Base-by-base conservation (phyloP, 2,329 filamentous ascomycete genomes). In the Xylaria sp. region DNA sequence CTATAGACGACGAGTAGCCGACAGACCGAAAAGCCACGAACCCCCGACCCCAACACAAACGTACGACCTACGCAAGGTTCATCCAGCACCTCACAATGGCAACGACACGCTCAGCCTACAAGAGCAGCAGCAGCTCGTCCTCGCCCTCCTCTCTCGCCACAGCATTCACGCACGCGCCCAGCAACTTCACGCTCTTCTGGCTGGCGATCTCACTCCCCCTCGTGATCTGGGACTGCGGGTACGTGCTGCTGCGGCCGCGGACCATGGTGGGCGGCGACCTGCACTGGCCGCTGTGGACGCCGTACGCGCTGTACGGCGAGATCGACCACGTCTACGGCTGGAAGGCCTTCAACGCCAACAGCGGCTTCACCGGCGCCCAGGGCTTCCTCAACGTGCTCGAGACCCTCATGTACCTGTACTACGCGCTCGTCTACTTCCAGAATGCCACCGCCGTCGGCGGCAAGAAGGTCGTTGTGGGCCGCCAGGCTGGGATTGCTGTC, bases 291-390 rank as follows among this genome's bases (percentile, higher is more conserved):
- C 70, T 96, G 41, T 97, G 86, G 84, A 79, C 78, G 29, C 92
- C 91, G 0, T 97, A 97, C 78, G 86, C 84, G 71, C 85, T 96
- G 1, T 96, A 97, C 78, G 91, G 89, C 59, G 79, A 82, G 52
- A 81, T 96, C 67, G 93, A 97, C 77, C 82, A 93, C 75, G 82
- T 94, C 31, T 97, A 97, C 78, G 92, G 92, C 40, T 89, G 84
- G 80, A 87, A 89, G 69, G 88, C 90, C 3, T 92, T 84, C 74
- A 78, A 90, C 63, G 81, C 81, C 15, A 75, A 81, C 21, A 87
- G 88, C 72, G 92, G 92, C 35, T 97, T 96, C 77, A 91, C 90
- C 0, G 85, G 83, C 41, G 91, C 92, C 37, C 92, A 96, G 81
- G 84, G 84, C 27, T 70, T 80, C 6, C 73, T 93, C 66, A 95